A percentile compares a stretch with the other conserved stretches of the same genome.
phyloP scores from a whole-genome alignment of 768 basidiomycete species.

The Obba rivulosa region DNA sequence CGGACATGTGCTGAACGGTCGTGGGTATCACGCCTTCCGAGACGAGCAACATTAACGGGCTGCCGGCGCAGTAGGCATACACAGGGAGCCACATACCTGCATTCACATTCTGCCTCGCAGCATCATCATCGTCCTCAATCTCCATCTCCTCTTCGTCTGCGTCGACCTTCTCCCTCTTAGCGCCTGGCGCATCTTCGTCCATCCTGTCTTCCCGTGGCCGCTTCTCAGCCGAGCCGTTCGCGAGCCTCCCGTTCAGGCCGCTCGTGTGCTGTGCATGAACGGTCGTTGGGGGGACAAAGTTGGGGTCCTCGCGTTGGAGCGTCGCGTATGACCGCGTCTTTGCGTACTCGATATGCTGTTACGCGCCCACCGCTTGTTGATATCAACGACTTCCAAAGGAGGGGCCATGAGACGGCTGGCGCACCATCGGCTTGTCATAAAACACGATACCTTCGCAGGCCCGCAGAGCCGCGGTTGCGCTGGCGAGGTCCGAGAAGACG shows the following conservation, averaged over 20 bases:
- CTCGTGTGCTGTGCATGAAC: constrained; percentile 44
- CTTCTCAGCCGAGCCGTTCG: constrained; percentile 44
- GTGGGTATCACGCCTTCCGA: constrained; percentile 29
- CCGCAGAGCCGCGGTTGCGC: constrained; percentile 88
- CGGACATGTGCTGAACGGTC: constrained; percentile 51
- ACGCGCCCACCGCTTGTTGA: constrained; percentile 15
- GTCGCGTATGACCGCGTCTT: constrained; percentile 87
- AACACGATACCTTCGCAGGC: constrained; percentile 90
- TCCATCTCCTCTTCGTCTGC: constrained; percentile 87
- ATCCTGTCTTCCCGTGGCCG: constrained; percentile 60
- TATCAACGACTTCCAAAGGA: constrained; percentile 24
- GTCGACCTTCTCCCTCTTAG: constrained; percentile 67
- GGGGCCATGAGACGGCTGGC: constrained; percentile 25
- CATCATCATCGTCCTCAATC: constrained; percentile 85
- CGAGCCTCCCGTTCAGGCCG: constrained; percentile 9
- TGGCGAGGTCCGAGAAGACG: constrained; percentile 87
- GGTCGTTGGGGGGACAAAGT: constrained; percentile 69
- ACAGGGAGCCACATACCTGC: constrained; percentile 3
- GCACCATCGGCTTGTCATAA: constrained; percentile 88
- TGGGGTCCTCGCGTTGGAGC: constrained; percentile 69
- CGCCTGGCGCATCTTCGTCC: constrained; percentile 44
- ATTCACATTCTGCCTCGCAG: constrained; percentile 18
- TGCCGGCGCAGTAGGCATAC: constrained; percentile 3
- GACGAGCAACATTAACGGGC: not conserved
- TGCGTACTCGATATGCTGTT: constrained; percentile 87